Percentiles rank a stretch among this genome's conserved stretches.
Evolutionary conservation across 164 flowering plant species (phyloP).

Genomic region (Tetrastigma voinierianum): DNA sequence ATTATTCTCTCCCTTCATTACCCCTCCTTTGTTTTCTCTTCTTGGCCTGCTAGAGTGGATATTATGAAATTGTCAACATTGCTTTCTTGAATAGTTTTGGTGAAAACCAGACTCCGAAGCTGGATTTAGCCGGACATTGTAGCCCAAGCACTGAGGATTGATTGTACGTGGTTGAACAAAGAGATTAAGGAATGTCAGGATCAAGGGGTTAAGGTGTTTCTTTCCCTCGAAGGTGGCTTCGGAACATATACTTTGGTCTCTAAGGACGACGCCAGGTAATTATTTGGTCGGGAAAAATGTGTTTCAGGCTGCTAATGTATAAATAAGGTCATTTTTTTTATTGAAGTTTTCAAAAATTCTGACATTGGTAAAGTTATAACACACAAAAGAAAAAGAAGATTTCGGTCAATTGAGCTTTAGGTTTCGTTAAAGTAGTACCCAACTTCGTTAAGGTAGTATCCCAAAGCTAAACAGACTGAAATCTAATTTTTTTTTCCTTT

Average conservation of each 20-base stretch:
- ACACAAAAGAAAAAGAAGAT: too few species aligned
- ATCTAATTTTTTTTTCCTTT: too few species aligned
- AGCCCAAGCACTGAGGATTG: too few species aligned
- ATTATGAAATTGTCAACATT: conserved; percentile 15
- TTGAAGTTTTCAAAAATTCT: too few species aligned
- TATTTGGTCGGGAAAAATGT: too few species aligned
- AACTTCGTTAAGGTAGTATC: too few species aligned
- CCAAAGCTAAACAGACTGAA: too few species aligned
- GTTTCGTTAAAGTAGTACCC: too few species aligned
- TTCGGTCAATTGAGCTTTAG: too few species aligned
- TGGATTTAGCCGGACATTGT: background rate
- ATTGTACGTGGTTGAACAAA: background rate
- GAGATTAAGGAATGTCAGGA: conserved; percentile 19
- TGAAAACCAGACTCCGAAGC: conserved; percentile 6
- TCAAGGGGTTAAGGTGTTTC: conserved; percentile 28
- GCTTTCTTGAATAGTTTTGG: conserved; percentile 20
- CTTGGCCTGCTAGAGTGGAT: conserved; percentile 17
- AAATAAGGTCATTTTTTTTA: too few species aligned
- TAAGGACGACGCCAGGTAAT: conserved; percentile 14
- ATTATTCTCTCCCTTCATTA: too few species aligned
- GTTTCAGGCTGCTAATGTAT: background rate
- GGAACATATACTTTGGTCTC: conserved; percentile 17
- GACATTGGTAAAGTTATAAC: too few species aligned
- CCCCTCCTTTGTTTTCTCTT: background rate
- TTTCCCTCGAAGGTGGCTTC: conserved; percentile 19